Evolutionary conservation across 2,329 filamentous ascomycete species (phyloP).

Genomic region (Colletotrichum eremochloae): DNA sequence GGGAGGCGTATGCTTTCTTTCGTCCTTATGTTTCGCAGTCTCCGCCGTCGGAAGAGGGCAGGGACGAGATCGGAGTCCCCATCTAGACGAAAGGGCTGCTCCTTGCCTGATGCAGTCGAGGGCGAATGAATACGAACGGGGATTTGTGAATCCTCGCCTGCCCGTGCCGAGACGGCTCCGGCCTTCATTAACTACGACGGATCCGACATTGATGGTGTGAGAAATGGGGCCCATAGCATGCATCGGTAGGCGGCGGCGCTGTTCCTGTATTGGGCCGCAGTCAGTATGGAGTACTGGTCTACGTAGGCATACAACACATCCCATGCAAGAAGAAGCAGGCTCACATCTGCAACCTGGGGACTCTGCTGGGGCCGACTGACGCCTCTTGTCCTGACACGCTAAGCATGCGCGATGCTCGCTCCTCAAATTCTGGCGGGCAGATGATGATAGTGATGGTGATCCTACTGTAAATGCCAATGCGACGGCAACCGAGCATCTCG

Average conservation of each 20-base stretch:
- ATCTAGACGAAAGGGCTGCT: slow-evolving; percentile 20
- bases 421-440: background rate
- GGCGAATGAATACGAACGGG: slow-evolving; percentile 8
- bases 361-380: slow-evolving; percentile 1
- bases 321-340: background rate
- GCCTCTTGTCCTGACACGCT: slow-evolving; percentile 3
- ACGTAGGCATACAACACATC: background rate
- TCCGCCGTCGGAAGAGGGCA: slow-evolving; percentile 24
- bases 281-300: background rate
- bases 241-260: background rate
- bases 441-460: slow-evolving; percentile 13
- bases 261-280: slow-evolving; percentile 2
- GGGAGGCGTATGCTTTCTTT: slow-evolving; percentile 30
- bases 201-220: slow-evolving; percentile 3
- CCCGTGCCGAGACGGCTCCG: slow-evolving; percentile 28
- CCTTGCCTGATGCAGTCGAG: slow-evolving; percentile 11
- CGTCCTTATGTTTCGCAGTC: slow-evolving; percentile 15
- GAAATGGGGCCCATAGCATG: background rate
- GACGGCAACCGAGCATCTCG: slow-evolving; percentile 33
- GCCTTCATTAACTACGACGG: slow-evolving; percentile 15
- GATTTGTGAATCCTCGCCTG: slow-evolving; percentile 3
- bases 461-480: slow-evolving; percentile 35
- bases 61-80: background rate
- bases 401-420: slow-evolving; percentile 5
- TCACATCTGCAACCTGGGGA: slow-evolving; percentile 12